These are phyloP conservation scores for Fraxinus ornus DNA, from an alignment of 305 asterid genomes.

Conservation along the genomic window DNA sequence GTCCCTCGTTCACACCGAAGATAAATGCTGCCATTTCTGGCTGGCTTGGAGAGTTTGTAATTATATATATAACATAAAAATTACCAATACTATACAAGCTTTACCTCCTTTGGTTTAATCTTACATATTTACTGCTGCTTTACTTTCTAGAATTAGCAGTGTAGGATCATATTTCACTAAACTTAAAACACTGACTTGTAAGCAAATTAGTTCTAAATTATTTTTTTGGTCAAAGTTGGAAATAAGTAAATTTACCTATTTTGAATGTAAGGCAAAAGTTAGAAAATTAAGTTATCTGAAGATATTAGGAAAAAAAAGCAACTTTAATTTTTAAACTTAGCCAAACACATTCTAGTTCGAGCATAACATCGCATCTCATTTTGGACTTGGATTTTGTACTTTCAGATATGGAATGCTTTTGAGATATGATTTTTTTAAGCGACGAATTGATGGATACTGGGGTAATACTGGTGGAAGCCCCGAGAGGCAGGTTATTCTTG, in stretches of 20 bases:
- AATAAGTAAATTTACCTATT: background rate
- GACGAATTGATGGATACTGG: background rate
- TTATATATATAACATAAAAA: background rate
- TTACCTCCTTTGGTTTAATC: background rate
- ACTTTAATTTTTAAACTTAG: background rate
- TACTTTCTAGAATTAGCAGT: background rate
- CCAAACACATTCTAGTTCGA: background rate
- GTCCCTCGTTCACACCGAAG: background rate
- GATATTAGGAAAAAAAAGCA: background rate
- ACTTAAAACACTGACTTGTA: background rate
- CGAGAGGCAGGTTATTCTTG: background rate
- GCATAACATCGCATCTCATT: slow-evolving; percentile 28
- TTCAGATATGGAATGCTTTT: background rate
- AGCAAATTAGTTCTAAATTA: background rate
- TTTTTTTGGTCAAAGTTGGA: background rate
- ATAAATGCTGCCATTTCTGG: background rate
- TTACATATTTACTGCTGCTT: background rate
- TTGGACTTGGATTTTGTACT: background rate
- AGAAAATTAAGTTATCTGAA: background rate
- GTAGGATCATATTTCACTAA: background rate
- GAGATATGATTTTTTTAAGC: background rate
- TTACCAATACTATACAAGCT: background rate
- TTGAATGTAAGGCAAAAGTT: background rate
- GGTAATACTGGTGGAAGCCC: background rate
- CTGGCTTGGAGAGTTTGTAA: background rate